A percentile compares a stretch with the other conserved stretches of the same genome.
Conservation (phyloP, 805 yeast species). For the Zygotorulaspora danielsina region DNA sequence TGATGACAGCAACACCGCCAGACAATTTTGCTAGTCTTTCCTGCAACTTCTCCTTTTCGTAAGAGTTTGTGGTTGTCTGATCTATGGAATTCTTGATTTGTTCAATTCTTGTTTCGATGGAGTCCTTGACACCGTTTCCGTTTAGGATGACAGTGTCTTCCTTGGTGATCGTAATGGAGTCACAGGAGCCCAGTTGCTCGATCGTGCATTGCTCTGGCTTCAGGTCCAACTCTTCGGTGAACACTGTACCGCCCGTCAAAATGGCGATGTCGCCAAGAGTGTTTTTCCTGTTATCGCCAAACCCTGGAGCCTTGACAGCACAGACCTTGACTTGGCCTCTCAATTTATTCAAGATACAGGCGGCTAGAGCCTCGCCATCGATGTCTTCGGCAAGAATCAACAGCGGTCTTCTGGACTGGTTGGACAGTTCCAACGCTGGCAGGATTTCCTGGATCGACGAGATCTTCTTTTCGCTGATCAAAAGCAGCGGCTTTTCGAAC, state of each 20-base stretch:
- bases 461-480: slow-evolving; percentile 89
- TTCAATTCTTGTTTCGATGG: slow-evolving; percentile 81
- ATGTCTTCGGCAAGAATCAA: slow-evolving; percentile 91
- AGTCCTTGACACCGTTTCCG: slow-evolving; percentile 85
- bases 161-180: slow-evolving; percentile 87
- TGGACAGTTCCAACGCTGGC: slow-evolving; percentile 90
- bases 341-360: slow-evolving; percentile 92
- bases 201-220: slow-evolving; percentile 92
- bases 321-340: slow-evolving; percentile 98
- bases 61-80: slow-evolving; percentile 68
- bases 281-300: slow-evolving; percentile 97
- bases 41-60: slow-evolving; percentile 94
- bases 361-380: slow-evolving; percentile 98
- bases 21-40: slow-evolving; percentile 95
- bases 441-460: slow-evolving; percentile 84
- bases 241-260: slow-evolving; percentile 82
- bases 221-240: slow-evolving; percentile 88
- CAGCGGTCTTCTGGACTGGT: slow-evolving; percentile 89
- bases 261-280: slow-evolving; percentile 93
- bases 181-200: slow-evolving; percentile 87
- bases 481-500: slow-evolving; percentile 85
- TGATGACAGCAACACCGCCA: slow-evolving; percentile 97
- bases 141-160: slow-evolving; percentile 92
- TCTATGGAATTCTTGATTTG: slow-evolving; percentile 82
- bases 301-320: slow-evolving; percentile 98